phyloP scores from a whole-genome alignment of 306 rosid genomes.

The Potentilla sterilis region DNA sequence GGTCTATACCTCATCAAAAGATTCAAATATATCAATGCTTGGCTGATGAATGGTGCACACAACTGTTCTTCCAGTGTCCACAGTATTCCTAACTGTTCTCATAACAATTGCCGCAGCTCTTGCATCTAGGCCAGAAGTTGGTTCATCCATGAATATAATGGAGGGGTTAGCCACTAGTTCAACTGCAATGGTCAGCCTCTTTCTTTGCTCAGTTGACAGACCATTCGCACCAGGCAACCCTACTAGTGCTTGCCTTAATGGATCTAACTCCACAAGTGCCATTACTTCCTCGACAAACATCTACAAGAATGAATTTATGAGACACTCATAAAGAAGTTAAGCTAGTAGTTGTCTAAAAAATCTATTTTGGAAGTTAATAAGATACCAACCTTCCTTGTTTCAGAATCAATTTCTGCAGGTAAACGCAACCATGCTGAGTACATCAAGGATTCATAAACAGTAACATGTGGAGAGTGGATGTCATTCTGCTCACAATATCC shows the following conservation, averaged over 20 bases:
- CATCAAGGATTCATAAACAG: conserved; percentile 55
- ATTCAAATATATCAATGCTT: conserved; percentile 64
- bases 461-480: conserved; percentile 64
- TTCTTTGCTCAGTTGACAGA: conserved; percentile 64
- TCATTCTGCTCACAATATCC: conserved; percentile 31
- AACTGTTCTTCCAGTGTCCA: conserved; percentile 67
- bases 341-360: background rate
- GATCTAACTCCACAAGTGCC: conserved; percentile 60
- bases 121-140: conserved; percentile 69
- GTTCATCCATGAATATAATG: conserved; percentile 72
- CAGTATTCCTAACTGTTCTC: conserved; percentile 67
- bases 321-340: background rate
- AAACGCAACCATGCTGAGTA: conserved; percentile 66
- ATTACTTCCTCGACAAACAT: conserved; percentile 63
- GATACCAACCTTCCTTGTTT: conserved; percentile 50
- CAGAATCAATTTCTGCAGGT: conserved; percentile 42
- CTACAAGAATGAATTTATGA: conserved; percentile 28
- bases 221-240: conserved; percentile 60
- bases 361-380: background rate
- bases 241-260: conserved; percentile 46
- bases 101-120: conserved; percentile 67
- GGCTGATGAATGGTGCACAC: conserved; percentile 73
- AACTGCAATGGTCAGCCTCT: conserved; percentile 62
- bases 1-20: conserved; percentile 54
- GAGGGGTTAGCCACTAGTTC: conserved; percentile 68